Conservation (phyloP, 2,329 filamentous ascomycete genomes). For the Thermochaetoides dissita region DNA sequence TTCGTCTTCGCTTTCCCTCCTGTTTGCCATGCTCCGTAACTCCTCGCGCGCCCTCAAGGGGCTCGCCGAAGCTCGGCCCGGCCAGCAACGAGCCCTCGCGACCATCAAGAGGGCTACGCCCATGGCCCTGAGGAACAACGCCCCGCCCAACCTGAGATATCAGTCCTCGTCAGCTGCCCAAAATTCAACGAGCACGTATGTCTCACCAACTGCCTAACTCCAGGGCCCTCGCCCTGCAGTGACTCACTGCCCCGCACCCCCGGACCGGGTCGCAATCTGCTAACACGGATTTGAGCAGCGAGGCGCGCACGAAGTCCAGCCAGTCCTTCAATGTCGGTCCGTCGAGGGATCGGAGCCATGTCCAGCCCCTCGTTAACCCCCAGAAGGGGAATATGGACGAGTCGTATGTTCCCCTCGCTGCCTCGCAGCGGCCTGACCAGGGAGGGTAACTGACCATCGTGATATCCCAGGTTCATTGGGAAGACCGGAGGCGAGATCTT, state of each 20-base stretch:
- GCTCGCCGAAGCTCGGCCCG: slow-evolving; percentile 24
- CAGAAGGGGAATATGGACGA: slow-evolving; percentile 58
- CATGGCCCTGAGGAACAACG: slow-evolving; percentile 26
- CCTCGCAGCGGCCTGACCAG: neutral
- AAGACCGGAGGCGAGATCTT: slow-evolving; percentile 95
- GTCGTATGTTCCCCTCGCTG: slow-evolving; percentile 43
- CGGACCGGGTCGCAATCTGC: slow-evolving; percentile 6
- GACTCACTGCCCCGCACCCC: slow-evolving; percentile 11
- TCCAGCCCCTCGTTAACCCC: slow-evolving; percentile 53
- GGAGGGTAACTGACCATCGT: slow-evolving; percentile 3
- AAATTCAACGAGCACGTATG: slow-evolving; percentile 39
- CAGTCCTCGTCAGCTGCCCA: slow-evolving; percentile 37
- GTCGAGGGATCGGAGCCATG: slow-evolving; percentile 39
- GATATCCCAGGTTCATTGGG: slow-evolving; percentile 61
- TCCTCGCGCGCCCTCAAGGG: slow-evolving; percentile 33
- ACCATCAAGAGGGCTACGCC: slow-evolving; percentile 25
- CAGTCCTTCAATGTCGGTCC: slow-evolving; percentile 40
- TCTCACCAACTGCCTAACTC: slow-evolving; percentile 11
- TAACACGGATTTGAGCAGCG: slow-evolving; percentile 24
- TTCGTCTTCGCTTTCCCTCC: slow-evolving; percentile 7
- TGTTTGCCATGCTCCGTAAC: slow-evolving; percentile 34
- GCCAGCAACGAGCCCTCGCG: slow-evolving; percentile 25
- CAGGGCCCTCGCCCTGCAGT: slow-evolving; percentile 10
- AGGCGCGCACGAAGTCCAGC: slow-evolving; percentile 46
- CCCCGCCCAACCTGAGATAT: slow-evolving; percentile 28